Evolutionary conservation across 2,329 filamentous ascomycete genomes (phyloP).

Genomic region (Aspergillus novoparasiticus): DNA sequence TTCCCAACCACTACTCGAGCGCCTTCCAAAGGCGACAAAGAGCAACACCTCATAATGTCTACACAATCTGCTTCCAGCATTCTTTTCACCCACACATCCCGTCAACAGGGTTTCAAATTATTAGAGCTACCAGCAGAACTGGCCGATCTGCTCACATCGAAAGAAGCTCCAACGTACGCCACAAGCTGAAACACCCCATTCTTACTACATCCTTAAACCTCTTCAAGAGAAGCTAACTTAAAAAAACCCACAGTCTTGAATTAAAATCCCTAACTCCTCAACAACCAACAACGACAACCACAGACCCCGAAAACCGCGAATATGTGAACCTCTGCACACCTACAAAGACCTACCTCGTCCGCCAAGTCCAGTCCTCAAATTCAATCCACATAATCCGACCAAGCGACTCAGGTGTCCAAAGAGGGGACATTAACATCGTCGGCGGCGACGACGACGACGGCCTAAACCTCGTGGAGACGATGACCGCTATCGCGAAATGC

Average conservation of each 20-base stretch:
- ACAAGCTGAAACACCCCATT: not conserved
- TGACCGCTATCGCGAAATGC: constrained; percentile 49
- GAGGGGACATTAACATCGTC: constrained; percentile 32
- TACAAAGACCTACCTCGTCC: constrained; percentile 59
- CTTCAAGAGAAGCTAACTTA: not conserved
- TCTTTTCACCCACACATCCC: constrained; percentile 44
- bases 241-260: constrained; percentile 38
- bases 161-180: constrained; percentile 44
- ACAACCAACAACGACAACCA: constrained; percentile 19
- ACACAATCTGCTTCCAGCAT: constrained; percentile 41
- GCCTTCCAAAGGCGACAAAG: not conserved
- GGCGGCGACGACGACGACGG: constrained; percentile 19
- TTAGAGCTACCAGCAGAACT: constrained; percentile 63
- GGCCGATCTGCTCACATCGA: constrained; percentile 54
- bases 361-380: constrained; percentile 68
- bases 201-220: not conserved
- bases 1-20: not conserved
- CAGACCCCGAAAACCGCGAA: constrained; percentile 31
- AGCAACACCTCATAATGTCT: constrained; percentile 33
- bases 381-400: constrained; percentile 59
- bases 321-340: constrained; percentile 62
- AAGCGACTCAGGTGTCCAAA: constrained; percentile 34
- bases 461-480: constrained; percentile 30
- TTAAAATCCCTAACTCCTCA: constrained; percentile 45
- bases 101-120: constrained; percentile 58